phyloP scores from a whole-genome alignment of 163 green algal genomes.

The Chlamydomonas reinhardtii region DNA sequence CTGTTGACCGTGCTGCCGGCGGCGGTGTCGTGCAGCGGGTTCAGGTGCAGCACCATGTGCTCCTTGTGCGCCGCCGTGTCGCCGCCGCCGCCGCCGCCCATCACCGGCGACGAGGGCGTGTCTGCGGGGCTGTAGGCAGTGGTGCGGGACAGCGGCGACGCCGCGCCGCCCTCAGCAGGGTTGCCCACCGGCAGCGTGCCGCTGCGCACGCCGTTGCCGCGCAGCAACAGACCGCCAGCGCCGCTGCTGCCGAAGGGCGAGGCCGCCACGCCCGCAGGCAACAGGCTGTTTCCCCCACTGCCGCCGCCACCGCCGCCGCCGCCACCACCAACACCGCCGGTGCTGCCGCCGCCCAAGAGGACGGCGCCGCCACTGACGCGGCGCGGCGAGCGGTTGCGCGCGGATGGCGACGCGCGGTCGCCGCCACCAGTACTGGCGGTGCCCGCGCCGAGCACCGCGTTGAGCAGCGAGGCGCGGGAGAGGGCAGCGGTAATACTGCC shows the following conservation, averaged over 20 bases:
- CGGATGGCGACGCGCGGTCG: background rate
- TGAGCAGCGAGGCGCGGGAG: too few relatives aligned
- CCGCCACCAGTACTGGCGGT: too few relatives aligned
- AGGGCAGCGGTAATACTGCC: background rate
- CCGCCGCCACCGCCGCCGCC: background rate
- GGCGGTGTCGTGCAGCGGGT: background rate
- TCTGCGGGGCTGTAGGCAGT: background rate
- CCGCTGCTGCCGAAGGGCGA: background rate
- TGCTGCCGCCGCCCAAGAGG: background rate
- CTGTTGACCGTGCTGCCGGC: background rate
- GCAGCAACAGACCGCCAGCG: background rate
- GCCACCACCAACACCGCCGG: background rate
- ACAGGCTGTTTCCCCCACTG: background rate
- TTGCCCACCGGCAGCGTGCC: background rate
- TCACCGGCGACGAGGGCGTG: background rate
- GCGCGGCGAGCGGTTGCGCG: background rate
- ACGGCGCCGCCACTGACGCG: background rate
- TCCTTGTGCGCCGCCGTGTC: background rate
- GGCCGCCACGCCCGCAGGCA: background rate
- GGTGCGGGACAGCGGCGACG: too few relatives aligned
- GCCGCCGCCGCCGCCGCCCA: background rate
- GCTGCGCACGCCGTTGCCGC: too few relatives aligned
- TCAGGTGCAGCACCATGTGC: conserved; percentile 12
- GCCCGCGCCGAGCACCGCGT: too few relatives aligned
- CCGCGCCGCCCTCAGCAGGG: too few relatives aligned